Evolutionary conservation across 2,329 filamentous ascomycete species (phyloP), one percentile per base, ranked within the genome.

Genomic region (Pyrenochaeta sp.): DNA sequence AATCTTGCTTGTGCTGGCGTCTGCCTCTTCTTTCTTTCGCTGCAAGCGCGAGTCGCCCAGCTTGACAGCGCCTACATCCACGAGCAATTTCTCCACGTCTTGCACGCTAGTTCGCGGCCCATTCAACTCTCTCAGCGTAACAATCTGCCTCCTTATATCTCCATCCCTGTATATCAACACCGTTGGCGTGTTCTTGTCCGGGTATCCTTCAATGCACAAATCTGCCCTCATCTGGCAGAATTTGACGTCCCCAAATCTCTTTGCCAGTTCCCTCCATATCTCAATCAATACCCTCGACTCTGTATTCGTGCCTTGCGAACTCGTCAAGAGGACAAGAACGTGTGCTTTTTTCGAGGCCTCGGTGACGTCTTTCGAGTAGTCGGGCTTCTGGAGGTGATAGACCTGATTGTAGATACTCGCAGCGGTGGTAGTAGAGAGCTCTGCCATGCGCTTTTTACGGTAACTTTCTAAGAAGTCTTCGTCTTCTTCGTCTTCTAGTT

Each of bases 131-230:
- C 87, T 85, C 64, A 99, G 80, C 3, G 94, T 98, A n/a, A 99
- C 91, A 50, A 97, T 80, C 79, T 99, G 95, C 80, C 88, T 92
- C 75, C 89, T 88, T 65, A 99, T 97, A 74, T 99, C 92, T 19
- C 92, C 93, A 69, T 97, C 92, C 74, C 90, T 90, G 80, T 99
- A 99, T 0, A 97, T 86, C 62, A 99, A 75, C 36, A 99, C 92
- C 0, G 95, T 99, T 1, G 95, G 95, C 56, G 93, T 97, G 77
- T 99, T 99, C 56, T 86, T 86, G 71, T 98, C 95, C 1, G 95
- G 95, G 77, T 99, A 99, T 40, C 92, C 92, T 77, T 98, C 95
- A 68, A 99, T 97, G 56, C 95, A 97, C 80, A 97, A 88, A 73
- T 92, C 89, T 6, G 90, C 95, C 67, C 90, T 87, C 67, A 99